phyloP scores from a whole-genome alignment of 1,139 yeast genomes.

The Geotrichum klebahnii region DNA sequence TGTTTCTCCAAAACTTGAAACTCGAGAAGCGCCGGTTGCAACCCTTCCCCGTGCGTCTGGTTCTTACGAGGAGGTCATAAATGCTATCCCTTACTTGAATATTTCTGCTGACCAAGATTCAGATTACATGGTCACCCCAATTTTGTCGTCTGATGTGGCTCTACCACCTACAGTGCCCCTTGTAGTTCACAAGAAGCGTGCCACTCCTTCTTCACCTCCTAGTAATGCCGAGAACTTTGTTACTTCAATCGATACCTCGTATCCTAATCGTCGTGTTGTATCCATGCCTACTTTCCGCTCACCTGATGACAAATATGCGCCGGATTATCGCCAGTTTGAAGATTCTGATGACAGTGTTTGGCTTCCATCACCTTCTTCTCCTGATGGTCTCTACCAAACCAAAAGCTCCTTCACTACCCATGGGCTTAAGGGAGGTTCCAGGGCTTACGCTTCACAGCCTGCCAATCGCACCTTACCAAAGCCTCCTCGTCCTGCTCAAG shows the following conservation, averaged over 20 bases:
- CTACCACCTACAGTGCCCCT: constrained; percentile 1
- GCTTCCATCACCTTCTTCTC: no score
- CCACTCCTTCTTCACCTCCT: constrained; percentile 11
- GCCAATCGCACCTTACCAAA: no score
- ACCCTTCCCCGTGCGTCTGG: no score
- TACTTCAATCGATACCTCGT: constrained; percentile 16
- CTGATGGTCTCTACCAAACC: no score
- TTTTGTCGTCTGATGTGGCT: constrained; percentile 10
- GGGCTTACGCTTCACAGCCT: no score
- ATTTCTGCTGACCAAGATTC: constrained; percentile 9
- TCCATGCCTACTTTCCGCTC: constrained; percentile 13
- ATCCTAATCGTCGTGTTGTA: constrained; percentile 12
- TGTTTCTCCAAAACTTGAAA: constrained; percentile 18
- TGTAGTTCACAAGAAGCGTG: constrained; percentile 6
- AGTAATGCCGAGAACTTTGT: constrained; percentile 16
- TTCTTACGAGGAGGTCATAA: constrained; percentile 21
- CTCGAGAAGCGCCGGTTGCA: no score
- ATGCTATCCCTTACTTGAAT: constrained; percentile 19
- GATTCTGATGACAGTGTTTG: constrained; percentile 8
- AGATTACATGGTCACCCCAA: constrained; percentile 17
- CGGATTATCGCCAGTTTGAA: no score
- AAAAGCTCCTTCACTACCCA: no score
- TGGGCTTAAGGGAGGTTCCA: no score
- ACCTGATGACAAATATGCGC: no score
- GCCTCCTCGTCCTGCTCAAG: constrained; percentile 7